Conservation (phyloP, 371 early-diverging fungal species). For the Funneliformis caledonium region DNA sequence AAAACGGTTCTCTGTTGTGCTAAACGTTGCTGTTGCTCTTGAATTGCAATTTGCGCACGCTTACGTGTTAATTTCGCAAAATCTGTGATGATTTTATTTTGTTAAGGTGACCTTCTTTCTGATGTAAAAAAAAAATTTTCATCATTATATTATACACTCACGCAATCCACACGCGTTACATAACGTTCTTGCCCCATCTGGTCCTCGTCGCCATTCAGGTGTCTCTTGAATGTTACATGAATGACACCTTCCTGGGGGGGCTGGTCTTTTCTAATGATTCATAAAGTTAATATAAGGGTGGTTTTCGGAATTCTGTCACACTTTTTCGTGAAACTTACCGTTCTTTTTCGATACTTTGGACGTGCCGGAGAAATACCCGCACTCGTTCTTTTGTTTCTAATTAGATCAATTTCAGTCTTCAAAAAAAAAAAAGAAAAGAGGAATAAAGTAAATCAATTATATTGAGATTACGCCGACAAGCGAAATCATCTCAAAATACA, state of each 20-base stretch:
- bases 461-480: neutral
- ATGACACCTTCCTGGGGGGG: constrained; percentile 42
- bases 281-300: neutral
- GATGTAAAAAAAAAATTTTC: neutral
- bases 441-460: neutral
- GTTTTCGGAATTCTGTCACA: neutral
- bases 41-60: constrained; percentile 16
- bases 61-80: constrained; percentile 39
- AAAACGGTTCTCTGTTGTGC: neutral
- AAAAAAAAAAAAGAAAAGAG: neutral
- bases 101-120: neutral
- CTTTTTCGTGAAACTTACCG: neutral
- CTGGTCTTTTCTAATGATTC: constrained; percentile 33
- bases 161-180: constrained; percentile 72
- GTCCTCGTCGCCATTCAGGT: constrained; percentile 76
- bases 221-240: constrained; percentile 64
- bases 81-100: constrained; percentile 5
- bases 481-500: neutral
- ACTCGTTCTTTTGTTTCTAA: constrained; percentile 7
- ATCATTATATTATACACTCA: neutral
- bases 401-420: constrained; percentile 18
- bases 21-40: constrained; percentile 30
- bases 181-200: constrained; percentile 67
- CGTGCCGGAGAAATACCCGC: constrained; percentile 1
- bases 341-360: constrained; percentile 38